phyloP scores from a whole-genome alignment of 352 stramenopile species.

The Phytophthora melonis region DNA sequence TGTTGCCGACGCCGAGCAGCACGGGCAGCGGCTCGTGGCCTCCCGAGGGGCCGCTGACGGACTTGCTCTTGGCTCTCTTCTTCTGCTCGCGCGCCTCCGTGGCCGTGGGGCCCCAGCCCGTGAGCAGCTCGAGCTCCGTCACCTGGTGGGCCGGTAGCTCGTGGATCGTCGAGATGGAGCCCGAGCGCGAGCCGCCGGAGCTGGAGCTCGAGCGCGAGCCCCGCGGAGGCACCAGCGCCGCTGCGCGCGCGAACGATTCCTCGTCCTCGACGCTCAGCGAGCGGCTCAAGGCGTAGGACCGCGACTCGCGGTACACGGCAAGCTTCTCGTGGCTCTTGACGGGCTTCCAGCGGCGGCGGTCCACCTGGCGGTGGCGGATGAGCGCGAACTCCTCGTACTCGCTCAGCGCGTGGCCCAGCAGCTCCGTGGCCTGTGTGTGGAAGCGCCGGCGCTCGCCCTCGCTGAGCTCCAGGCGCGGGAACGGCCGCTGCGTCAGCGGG shows the following conservation, averaged over 20 bases:
- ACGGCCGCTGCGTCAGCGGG: conserved; percentile 34
- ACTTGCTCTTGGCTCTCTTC: conserved; percentile 35
- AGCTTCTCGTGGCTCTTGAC: conserved; percentile 45
- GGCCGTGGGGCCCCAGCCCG: conserved; percentile 44
- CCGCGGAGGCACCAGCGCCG: conserved; percentile 11
- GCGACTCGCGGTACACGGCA: conserved; percentile 44
- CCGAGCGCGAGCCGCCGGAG: conserved; percentile 29
- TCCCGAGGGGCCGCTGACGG: background rate
- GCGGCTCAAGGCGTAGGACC: conserved; percentile 28
- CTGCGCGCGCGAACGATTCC: conserved; percentile 20
- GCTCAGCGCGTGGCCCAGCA: conserved; percentile 37
- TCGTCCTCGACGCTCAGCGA: conserved; percentile 40
- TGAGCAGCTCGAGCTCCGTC: conserved; percentile 44
- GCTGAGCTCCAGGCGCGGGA: conserved; percentile 41
- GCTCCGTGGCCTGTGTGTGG: conserved; percentile 42
- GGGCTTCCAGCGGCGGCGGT: conserved; percentile 45
- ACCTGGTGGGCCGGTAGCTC: conserved; percentile 35
- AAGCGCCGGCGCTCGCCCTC: conserved; percentile 37
- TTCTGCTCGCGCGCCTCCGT: conserved; percentile 40
- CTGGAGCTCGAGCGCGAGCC: conserved; percentile 32
- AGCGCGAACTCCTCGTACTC: conserved; percentile 50
- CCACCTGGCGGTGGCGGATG: conserved; percentile 43
- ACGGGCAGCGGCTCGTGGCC: conserved; percentile 32
- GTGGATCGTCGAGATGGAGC: conserved; percentile 25
- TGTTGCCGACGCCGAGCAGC: conserved; percentile 54